phyloP scores from a whole-genome alignment of 257 asterid species.

The Penstemon eatonii region DNA sequence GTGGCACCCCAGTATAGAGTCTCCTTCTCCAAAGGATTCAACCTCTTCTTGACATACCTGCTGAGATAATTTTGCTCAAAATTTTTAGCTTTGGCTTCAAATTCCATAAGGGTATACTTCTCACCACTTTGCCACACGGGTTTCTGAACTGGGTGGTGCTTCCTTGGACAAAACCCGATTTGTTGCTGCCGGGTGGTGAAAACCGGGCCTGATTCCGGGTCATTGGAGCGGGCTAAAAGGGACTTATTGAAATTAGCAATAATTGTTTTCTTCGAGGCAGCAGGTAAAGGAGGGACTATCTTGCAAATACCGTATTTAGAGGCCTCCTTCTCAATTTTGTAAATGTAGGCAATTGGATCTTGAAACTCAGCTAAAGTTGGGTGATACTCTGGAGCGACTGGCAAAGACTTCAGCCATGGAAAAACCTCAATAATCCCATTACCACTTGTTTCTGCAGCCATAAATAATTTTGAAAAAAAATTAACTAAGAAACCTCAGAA shows the following conservation, averaged over 20 bases:
- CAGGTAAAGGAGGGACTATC: conserved; percentile 86
- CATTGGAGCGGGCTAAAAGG: conserved; percentile 63
- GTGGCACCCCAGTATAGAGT: conserved; percentile 94
- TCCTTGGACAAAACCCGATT: conserved; percentile 95
- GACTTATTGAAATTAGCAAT: conserved; percentile 74
- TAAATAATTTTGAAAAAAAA: conserved; percentile 29
- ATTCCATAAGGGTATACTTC: conserved; percentile 61
- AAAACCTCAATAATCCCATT: conserved; percentile 65
- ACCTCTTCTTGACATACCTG: conserved; percentile 51
- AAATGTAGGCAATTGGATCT: conserved; percentile 99
- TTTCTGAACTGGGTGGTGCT: conserved; percentile 87
- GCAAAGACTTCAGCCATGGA: conserved; percentile 91
- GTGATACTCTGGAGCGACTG: conserved; percentile 93
- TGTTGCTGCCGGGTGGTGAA: conserved; percentile 99
- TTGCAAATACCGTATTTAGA: conserved; percentile 92
- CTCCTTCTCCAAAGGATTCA: conserved; percentile 67
- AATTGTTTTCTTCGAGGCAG: conserved; percentile 60
- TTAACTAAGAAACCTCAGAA: conserved; percentile 17
- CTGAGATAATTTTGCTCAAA: conserved; percentile 78
- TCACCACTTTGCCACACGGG: conserved; percentile 99
- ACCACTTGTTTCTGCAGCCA: conserved; percentile 67
- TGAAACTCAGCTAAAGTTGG: conserved; percentile 88
- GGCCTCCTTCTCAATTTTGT: conserved; percentile 95
- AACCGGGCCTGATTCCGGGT: conserved; percentile 52
- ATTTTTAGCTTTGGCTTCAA: conserved; percentile 76